Conservation (phyloP, 768 basidiomycete genomes). For the Gymnopilus junonius region DNA sequence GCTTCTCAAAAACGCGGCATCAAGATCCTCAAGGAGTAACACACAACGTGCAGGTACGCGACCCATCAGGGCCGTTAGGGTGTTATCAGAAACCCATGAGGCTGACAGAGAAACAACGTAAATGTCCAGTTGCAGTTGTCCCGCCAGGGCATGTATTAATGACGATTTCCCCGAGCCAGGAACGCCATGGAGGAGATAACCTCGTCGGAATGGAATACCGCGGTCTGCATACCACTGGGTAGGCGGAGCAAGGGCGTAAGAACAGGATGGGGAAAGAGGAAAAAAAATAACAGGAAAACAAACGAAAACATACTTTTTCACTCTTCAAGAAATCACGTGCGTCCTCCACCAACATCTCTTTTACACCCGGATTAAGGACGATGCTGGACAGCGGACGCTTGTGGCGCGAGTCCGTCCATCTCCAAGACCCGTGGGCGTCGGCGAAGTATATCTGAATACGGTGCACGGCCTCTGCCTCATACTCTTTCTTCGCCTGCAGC, state of each 20-base stretch:
- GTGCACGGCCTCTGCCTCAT: conserved; percentile 86
- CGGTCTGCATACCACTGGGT: conserved; percentile 89
- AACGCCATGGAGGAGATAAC: conserved; percentile 83
- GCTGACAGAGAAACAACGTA: conserved; percentile 86
- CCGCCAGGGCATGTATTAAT: conserved; percentile 85
- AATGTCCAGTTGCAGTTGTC: conserved; percentile 88
- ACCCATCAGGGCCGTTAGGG: conserved; percentile 85
- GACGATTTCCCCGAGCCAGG: conserved; percentile 89
- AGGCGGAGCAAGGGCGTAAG: conserved; percentile 1
- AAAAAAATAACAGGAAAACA: neutral
- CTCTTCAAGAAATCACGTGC: conserved; percentile 83
- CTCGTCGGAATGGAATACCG: conserved; percentile 90
- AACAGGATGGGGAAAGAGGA: neutral
- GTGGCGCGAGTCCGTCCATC: conserved; percentile 86
- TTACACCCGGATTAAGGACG: conserved; percentile 86
- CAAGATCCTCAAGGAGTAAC: conserved; percentile 88
- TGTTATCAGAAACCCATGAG: conserved; percentile 88
- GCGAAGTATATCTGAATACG: conserved; percentile 91
- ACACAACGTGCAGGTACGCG: conserved; percentile 86
- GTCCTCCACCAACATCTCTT: conserved; percentile 86
- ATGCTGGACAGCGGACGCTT: conserved; percentile 90
- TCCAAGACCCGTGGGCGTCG: conserved; percentile 86
- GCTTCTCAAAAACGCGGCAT: conserved; percentile 85
- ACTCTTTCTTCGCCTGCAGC: conserved; percentile 86
- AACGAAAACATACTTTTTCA: conserved; percentile 59